phyloP scores from a whole-genome alignment of 805 yeast species.

The Sugiyamaella mastotermitis region DNA sequence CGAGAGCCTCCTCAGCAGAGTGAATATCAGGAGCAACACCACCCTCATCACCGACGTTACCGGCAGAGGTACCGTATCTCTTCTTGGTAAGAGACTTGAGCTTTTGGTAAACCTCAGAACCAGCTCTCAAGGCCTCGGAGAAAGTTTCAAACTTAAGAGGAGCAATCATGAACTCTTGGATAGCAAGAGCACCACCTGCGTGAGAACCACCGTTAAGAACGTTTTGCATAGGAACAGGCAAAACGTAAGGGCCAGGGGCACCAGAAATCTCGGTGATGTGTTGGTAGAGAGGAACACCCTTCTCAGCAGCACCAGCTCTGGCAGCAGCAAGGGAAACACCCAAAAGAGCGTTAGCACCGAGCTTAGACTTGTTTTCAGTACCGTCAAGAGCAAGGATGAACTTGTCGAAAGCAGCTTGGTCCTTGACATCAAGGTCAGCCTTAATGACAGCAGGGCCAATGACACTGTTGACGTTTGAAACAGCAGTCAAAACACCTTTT shows the following conservation, averaged over 20 bases:
- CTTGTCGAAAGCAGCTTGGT: slow-evolving; percentile 83
- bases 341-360: slow-evolving; percentile 97
- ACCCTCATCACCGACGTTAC: slow-evolving; percentile 99
- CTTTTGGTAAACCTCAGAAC: slow-evolving; percentile 97
- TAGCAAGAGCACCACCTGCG: slow-evolving; percentile 98
- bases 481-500: slow-evolving; percentile 97
- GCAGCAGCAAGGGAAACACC: slow-evolving; percentile 98
- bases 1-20: slow-evolving; percentile 95
- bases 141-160: slow-evolving; percentile 88
- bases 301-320: slow-evolving; percentile 97
- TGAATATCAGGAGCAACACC: slow-evolving; percentile 99
- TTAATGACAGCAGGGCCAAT: slow-evolving; percentile 90
- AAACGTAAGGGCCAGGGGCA: slow-evolving; percentile 75
- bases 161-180: slow-evolving; percentile 99
- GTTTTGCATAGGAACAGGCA: slow-evolving; percentile 98
- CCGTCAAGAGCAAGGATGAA: slow-evolving; percentile 87
- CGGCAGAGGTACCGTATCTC: slow-evolving; percentile 96
- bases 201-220: slow-evolving; percentile 99
- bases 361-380: slow-evolving; percentile 93
- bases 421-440: slow-evolving; percentile 74
- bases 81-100: slow-evolving; percentile 89
- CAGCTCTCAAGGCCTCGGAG: slow-evolving; percentile 94
- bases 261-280: slow-evolving; percentile 81
- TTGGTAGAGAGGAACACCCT: slow-evolving; percentile 86
- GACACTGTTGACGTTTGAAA: slow-evolving; percentile 87